Evolutionary conservation across 208 protist genomes (phyloP).

Genomic region (Jaenimonas drosophilae): DNA sequence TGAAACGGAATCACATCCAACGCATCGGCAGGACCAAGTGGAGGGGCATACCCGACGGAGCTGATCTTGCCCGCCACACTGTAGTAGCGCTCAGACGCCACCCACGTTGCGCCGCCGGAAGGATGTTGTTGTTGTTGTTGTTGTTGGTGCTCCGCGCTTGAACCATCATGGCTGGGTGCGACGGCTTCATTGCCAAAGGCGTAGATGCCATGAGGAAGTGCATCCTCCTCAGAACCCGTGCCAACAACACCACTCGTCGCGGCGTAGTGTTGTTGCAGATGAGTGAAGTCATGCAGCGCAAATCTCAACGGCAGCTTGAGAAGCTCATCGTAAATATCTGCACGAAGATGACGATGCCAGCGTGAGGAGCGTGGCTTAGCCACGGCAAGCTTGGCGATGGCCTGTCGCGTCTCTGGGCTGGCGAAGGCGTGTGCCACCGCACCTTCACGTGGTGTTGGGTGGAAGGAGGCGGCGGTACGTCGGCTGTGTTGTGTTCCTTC

Average conservation of each 20-base stretch:
- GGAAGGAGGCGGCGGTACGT: slow-evolving; percentile 13
- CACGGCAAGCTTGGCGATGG: slow-evolving; percentile 13
- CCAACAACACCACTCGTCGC: not conserved
- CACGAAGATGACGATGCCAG: slow-evolving; percentile 47
- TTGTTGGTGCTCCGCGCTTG: not conserved
- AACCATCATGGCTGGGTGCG: no score
- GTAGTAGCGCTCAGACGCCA: slow-evolving; percentile 9
- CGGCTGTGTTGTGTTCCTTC: not conserved
- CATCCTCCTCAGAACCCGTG: no score
- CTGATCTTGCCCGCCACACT: slow-evolving; percentile 24
- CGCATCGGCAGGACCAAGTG: slow-evolving; percentile 66
- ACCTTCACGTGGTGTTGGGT: slow-evolving; percentile 18
- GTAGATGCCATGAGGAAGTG: no score
- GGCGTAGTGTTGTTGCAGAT: slow-evolving; percentile 26
- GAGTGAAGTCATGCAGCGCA: slow-evolving; percentile 61
- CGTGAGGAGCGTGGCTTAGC: slow-evolving; percentile 19
- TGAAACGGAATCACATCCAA: slow-evolving; percentile 77
- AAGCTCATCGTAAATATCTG: slow-evolving; percentile 82
- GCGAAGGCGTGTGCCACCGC: slow-evolving; percentile 15
- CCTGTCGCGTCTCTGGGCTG: slow-evolving; percentile 20
- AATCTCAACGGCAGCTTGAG: slow-evolving; percentile 79
- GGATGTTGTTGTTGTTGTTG: not conserved
- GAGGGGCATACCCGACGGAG: slow-evolving; percentile 58
- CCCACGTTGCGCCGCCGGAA: not conserved
- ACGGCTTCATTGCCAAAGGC: no score